phyloP scores from a whole-genome alignment of 2,329 filamentous ascomycete genomes.

The Zarea fungicola region DNA sequence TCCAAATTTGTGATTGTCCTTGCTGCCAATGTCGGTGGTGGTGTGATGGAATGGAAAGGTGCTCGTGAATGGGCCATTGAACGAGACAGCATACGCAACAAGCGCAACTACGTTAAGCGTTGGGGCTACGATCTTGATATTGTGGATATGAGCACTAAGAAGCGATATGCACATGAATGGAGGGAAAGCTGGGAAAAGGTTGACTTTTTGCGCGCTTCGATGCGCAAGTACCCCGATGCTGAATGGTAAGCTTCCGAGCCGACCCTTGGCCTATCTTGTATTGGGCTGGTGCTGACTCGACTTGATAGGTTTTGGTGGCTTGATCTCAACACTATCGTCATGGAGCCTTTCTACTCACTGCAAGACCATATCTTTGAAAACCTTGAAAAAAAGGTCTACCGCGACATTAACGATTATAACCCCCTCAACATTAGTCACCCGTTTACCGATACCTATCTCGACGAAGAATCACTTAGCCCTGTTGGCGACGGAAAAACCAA shows the following conservation, averaged over 20 bases:
- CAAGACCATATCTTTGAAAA: conserved; percentile 86
- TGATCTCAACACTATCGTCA: conserved; percentile 94
- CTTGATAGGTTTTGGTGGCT: conserved; percentile 94
- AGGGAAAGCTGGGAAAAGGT: conserved; percentile 99
- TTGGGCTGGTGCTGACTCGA: neutral
- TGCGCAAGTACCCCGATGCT: conserved; percentile 90
- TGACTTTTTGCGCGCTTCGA: conserved; percentile 79
- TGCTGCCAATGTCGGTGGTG: conserved; percentile 88
- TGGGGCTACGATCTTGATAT: conserved; percentile 97
- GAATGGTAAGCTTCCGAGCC: conserved; percentile 69
- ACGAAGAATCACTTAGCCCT: conserved; percentile 64
- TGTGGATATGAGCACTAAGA: conserved; percentile 98
- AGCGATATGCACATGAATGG: conserved; percentile 98
- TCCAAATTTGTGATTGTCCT: conserved; percentile 91
- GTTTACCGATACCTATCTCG: conserved; percentile 67
- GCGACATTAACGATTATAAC: conserved; percentile 95
- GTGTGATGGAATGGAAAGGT: conserved; percentile 99
- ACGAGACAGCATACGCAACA: conserved; percentile 91
- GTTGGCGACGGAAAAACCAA: conserved; percentile 70
- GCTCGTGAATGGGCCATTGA: conserved; percentile 97
- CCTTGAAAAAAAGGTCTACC: conserved; percentile 70
- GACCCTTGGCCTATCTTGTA: neutral
- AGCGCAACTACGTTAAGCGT: conserved; percentile 75
- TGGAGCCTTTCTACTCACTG: conserved; percentile 89
- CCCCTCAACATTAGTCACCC: conserved; percentile 91